These are phyloP conservation scores for Drosera capensis DNA, from an alignment of 148 eudicot species.

Conservation along the genomic window DNA sequence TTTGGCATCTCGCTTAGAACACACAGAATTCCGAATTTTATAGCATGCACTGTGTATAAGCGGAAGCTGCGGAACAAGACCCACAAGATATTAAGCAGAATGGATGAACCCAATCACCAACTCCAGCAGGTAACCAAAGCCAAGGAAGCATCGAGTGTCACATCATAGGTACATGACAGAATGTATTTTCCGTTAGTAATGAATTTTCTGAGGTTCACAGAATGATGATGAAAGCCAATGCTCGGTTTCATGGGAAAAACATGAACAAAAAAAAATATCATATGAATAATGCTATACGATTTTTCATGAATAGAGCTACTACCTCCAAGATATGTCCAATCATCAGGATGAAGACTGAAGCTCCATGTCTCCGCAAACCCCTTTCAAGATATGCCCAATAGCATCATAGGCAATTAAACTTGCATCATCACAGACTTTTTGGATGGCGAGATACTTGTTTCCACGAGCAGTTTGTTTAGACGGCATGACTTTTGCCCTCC, in stretches of 20 bases:
- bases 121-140: no score
- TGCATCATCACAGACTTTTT: slow-evolving; percentile 61
- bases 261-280: background rate
- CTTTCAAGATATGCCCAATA: slow-evolving; percentile 34
- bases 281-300: slow-evolving; percentile 14
- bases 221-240: background rate
- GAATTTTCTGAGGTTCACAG: no score
- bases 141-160: no score
- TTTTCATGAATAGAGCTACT: slow-evolving; percentile 8
- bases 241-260: background rate
- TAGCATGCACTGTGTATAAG: no score
- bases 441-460: slow-evolving; percentile 48
- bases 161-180: no score
- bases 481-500: slow-evolving; percentile 1
- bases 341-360: slow-evolving; percentile 16
- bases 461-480: slow-evolving; percentile 8
- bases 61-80: no score
- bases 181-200: no score
- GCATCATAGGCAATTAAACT: slow-evolving; percentile 48
- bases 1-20: no score
- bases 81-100: no score
- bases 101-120: no score
- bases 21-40: no score
- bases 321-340: slow-evolving; percentile 40
- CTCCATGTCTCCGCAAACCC: slow-evolving; percentile 31